Evolutionary conservation across 108 stramenopile genomes (phyloP).

Genomic region (Cyclotella choctawhatcheeana): DNA sequence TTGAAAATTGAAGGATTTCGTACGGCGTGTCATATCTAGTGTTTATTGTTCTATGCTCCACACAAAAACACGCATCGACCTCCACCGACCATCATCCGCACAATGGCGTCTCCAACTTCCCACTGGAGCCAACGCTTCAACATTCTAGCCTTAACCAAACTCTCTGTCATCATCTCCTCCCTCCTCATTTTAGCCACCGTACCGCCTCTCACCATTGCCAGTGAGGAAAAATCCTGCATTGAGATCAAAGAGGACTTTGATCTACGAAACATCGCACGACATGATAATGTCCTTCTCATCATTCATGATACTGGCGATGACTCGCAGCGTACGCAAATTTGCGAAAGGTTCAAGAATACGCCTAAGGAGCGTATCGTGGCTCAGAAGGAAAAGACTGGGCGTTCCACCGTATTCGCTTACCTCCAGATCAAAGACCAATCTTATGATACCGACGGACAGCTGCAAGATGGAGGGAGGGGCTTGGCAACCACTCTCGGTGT

Average conservation of each 20-base stretch:
- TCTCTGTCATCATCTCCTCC: conserved; percentile 30
- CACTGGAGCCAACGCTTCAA: conserved; percentile 18
- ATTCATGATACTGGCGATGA: conserved; percentile 21
- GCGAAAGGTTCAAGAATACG: conserved; percentile 32
- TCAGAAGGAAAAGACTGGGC: conserved; percentile 7
- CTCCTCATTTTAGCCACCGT: conserved; percentile 29
- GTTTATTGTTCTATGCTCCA: too few species aligned
- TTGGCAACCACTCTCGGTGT: conserved; percentile 38
- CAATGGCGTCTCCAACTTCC: conserved; percentile 2
- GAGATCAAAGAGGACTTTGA: conserved; percentile 45
- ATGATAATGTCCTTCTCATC: conserved; percentile 48
- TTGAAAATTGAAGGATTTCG: too few species aligned
- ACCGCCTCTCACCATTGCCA: conserved; percentile 37
- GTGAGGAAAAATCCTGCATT: conserved; percentile 18
- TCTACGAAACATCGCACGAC: conserved; percentile 39
- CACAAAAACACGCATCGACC: too few species aligned
- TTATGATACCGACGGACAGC: conserved; percentile 25
- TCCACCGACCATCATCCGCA: neutral
- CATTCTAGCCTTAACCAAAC: conserved; percentile 6
- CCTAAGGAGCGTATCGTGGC: conserved; percentile 22
- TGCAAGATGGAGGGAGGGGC: conserved; percentile 31
- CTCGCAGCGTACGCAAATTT: conserved; percentile 31
- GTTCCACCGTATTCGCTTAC: conserved; percentile 38
- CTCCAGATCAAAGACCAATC: conserved; percentile 23
- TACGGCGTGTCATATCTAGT: too few species aligned